phyloP scores from a whole-genome alignment of 768 basidiomycete species.

The Amanita rubescens region DNA sequence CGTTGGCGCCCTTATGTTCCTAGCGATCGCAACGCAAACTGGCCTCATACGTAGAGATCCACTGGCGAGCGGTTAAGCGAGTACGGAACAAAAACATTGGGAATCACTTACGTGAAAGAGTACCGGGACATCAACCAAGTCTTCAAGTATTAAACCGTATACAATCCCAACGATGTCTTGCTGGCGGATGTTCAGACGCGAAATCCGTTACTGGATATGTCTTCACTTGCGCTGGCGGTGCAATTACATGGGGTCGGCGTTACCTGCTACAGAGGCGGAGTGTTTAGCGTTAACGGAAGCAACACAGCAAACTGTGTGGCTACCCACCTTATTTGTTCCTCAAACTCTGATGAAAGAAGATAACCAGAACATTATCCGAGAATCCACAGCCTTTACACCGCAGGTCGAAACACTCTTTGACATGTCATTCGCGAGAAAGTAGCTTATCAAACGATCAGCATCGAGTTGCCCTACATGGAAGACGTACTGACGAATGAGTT shows the following conservation, averaged over 20 bases:
- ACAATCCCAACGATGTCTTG: neutral
- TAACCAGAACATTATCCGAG: too few species aligned
- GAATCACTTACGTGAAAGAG: neutral
- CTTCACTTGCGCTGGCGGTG: constrained; percentile 14
- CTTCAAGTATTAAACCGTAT: too few species aligned
- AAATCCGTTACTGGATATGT: constrained; percentile 20
- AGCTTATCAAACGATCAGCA: too few species aligned
- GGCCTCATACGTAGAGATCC: too few species aligned
- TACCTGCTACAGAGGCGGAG: neutral
- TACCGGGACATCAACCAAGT: neutral
- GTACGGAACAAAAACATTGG: neutral
- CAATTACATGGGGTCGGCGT: constrained; percentile 16
- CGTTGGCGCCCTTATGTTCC: neutral
- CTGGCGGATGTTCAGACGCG: constrained; percentile 13
- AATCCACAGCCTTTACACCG: too few species aligned
- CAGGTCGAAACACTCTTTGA: too few species aligned
- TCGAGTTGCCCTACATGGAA: too few species aligned
- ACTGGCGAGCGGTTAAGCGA: too few species aligned
- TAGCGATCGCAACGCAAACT: neutral
- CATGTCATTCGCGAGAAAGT: too few species aligned
- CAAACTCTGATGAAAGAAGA: too few species aligned
- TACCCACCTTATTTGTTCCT: neutral
- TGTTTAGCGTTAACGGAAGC: neutral
- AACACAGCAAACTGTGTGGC: neutral
- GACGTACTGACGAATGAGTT: too few species aligned